phyloP scores from a whole-genome alignment of 257 asterid species.

The Capsicum rhomboideum region DNA sequence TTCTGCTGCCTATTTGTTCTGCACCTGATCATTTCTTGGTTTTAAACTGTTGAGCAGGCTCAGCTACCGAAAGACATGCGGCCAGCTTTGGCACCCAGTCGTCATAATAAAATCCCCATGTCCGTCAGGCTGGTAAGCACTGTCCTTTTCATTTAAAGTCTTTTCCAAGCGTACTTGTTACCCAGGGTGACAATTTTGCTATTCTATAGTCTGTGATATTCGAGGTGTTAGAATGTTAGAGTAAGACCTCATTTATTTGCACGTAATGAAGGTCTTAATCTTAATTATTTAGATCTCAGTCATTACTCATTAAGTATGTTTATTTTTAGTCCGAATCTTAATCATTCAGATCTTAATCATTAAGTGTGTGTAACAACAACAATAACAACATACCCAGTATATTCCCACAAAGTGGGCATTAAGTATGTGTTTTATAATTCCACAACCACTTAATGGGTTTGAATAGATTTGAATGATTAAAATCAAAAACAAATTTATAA shows the following conservation, averaged over 20 bases:
- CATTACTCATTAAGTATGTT: neutral
- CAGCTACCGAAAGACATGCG: constrained; percentile 95
- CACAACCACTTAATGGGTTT: neutral
- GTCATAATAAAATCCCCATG: constrained; percentile 67
- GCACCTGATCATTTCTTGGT: constrained; percentile 6
- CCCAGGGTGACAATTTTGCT: neutral
- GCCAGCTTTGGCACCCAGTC: constrained; percentile 69
- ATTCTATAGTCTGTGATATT: neutral
- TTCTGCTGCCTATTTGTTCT: constrained; percentile 3
- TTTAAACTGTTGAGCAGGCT: constrained; percentile 47
- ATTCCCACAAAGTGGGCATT: too few species aligned
- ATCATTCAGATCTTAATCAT: neutral
- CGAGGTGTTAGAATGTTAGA: neutral
- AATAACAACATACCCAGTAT: too few species aligned
- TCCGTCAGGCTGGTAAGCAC: constrained; percentile 76
- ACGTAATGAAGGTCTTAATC: neutral
- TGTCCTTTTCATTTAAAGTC: neutral
- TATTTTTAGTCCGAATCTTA: neutral
- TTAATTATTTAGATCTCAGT: neutral
- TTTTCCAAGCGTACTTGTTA: neutral
- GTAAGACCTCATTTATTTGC: neutral
- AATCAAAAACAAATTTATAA: too few species aligned
- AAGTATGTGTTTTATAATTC: too few species aligned
- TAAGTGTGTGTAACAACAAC: too few species aligned
- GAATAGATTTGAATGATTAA: neutral